These are phyloP conservation scores for Schizosaccharomyces japonicus DNA, from an alignment of 805 yeast species.

Conservation along the genomic window DNA sequence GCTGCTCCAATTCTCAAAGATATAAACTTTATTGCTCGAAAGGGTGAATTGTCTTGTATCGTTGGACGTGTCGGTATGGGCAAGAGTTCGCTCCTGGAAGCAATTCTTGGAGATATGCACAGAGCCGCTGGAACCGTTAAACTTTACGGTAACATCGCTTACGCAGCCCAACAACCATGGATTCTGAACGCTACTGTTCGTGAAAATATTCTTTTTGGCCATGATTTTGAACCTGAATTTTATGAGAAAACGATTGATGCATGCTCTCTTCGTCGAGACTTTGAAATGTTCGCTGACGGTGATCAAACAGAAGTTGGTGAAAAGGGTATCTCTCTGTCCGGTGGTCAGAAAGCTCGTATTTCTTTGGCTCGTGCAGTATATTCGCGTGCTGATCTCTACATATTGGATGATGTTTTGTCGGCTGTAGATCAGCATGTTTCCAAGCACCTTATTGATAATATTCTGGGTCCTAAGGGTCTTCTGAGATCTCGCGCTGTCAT, in stretches of 20 bases:
- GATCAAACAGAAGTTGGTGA: conserved; percentile 89
- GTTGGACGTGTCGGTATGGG: conserved; percentile 85
- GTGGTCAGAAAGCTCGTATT: conserved; percentile 93
- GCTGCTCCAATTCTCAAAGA: conserved; percentile 46
- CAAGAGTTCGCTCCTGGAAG: conserved; percentile 58
- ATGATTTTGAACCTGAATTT: conserved; percentile 54
- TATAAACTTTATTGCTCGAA: conserved; percentile 37
- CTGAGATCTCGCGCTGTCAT: conserved; percentile 49
- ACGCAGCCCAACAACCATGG: conserved; percentile 90
- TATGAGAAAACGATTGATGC: conserved; percentile 64
- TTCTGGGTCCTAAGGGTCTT: conserved; percentile 60
- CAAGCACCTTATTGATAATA: conserved; percentile 56
- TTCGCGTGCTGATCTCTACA: conserved; percentile 72
- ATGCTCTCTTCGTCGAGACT: conserved; percentile 65
- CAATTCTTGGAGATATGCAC: conserved; percentile 61
- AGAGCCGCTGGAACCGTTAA: conserved; percentile 49
- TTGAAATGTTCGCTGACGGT: conserved; percentile 62
- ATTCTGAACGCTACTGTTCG: conserved; percentile 82
- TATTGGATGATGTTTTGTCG: conserved; percentile 77
- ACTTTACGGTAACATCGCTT: conserved; percentile 59
- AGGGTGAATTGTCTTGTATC: conserved; percentile 62
- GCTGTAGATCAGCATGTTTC: conserved; percentile 98
- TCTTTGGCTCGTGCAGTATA: conserved; percentile 90
- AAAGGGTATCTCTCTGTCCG: conserved; percentile 85
- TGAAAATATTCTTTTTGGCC: conserved; percentile 81